A percentile compares a stretch with the other conserved stretches of the same genome.
These are phyloP conservation scores for Fusarium sp. DNA, from an alignment of 2,329 filamentous ascomycete genomes.

Conservation along the genomic window DNA sequence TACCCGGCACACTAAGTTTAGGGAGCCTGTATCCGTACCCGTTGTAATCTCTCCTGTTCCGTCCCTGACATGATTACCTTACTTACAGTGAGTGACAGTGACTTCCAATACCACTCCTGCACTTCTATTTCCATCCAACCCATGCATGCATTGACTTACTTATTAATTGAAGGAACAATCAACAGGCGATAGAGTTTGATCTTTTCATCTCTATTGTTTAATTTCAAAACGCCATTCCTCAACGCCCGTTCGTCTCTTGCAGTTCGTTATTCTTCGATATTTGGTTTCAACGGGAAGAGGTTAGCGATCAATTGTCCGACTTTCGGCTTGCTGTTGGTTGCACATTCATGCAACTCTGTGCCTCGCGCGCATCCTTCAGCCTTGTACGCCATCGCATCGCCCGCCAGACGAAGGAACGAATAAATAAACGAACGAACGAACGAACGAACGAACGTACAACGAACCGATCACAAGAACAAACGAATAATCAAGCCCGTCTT, in stretches of 20 bases:
- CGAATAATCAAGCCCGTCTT: neutral
- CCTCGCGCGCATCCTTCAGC: slow-evolving; percentile 30
- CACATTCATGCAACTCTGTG: neutral
- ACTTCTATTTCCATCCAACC: slow-evolving; percentile 35
- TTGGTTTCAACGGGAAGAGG: slow-evolving; percentile 5
- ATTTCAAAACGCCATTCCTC: neutral
- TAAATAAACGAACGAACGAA: neutral
- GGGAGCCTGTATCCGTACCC: slow-evolving; percentile 12
- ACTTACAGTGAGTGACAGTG: slow-evolving; percentile 21
- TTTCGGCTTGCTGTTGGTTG: slow-evolving; percentile 15
- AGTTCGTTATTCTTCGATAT: neutral
- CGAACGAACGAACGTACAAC: neutral
- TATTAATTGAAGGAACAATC: slow-evolving; percentile 8
- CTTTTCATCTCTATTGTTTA: neutral
- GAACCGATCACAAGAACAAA: slow-evolving; percentile 1
- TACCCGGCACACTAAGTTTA: slow-evolving; percentile 16
- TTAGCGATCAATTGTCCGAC: slow-evolving; percentile 27
- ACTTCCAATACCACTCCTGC: slow-evolving; percentile 16
- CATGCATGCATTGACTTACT: slow-evolving; percentile 7
- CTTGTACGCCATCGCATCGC: slow-evolving; percentile 16
- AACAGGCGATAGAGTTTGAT: neutral
- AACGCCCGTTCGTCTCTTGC: neutral
- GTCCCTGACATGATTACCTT: slow-evolving; percentile 14
- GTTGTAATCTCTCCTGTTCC: slow-evolving; percentile 34
- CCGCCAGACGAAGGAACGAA: slow-evolving; percentile 15